Evolutionary conservation across 2,329 filamentous ascomycete species (phyloP), one percentile per base, ranked within the genome.

Genomic region (Pseudogymnoascus sp.): DNA sequence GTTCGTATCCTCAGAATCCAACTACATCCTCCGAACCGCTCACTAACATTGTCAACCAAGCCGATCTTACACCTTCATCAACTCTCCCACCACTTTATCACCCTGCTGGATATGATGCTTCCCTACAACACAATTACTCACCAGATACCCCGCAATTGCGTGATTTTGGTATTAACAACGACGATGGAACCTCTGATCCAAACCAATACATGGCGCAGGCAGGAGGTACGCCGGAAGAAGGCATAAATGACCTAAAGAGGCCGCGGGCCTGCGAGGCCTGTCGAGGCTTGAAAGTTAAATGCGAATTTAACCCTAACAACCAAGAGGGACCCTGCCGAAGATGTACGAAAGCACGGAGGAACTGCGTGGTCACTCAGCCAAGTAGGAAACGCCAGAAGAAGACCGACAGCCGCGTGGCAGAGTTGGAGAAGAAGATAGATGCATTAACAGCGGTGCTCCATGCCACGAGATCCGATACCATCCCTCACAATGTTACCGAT

Each of bases 311-410:
- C 61, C 68, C 68, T 37, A 71, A 69, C 35, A 69, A 69, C 58
- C 61, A 61, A 18, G 68, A 70, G 59, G 67, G 66, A 15, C 68
- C 67, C 26, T 77, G 75, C 62, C 71, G 72, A 57, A 66, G 75
- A 68, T 77, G 75, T 61, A 67, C 68, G 12, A 73, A 74, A 62
- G 69, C 72, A 5, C 71, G 71, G 35, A 67, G 73, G 9, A 66
- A 68, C 57, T 77, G 75, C 57, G 64, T 75, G 19, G 71, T 74
- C 59, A 74, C 73, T 37, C 68, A 69, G 4, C 67, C 74, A 15
- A 74, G 71, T 68, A 71, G 74, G 18, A 76, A 75, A 64, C 71
- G 74, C 61, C 71, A 75, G 57, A 76, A 76, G 65, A 71, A 75
- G 62, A 75, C 75, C 6, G 75, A 77, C 57, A 75, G 73, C 35